These are phyloP conservation scores for Emydomyces testavorans DNA, from an alignment of 2,329 filamentous ascomycete genomes.

Conservation along the genomic window DNA sequence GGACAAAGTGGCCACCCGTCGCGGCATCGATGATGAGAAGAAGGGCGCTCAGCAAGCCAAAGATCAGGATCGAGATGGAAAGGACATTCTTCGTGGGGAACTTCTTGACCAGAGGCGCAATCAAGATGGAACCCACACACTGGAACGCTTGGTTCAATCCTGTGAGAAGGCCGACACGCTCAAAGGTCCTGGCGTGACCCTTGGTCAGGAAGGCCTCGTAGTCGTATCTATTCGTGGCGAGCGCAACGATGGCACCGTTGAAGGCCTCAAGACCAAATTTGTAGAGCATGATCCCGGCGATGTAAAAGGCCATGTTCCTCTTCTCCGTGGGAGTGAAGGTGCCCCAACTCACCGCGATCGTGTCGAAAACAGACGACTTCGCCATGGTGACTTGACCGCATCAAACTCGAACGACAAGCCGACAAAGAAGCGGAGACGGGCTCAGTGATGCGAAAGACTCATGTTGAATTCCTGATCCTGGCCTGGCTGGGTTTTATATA, in stretches of 20 bases:
- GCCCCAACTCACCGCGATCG: constrained; percentile 2
- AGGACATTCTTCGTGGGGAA: constrained; percentile 6
- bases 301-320: constrained; percentile 7
- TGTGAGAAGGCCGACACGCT: constrained; percentile 2
- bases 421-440: background rate
- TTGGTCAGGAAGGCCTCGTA: constrained; percentile 1
- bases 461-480: background rate
- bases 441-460: background rate
- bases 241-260: constrained; percentile 4
- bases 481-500: background rate
- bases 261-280: constrained; percentile 9
- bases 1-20: constrained; percentile 3
- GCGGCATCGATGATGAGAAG: constrained; percentile 7
- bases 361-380: background rate
- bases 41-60: background rate
- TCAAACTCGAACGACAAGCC: background rate
- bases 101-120: constrained; percentile 7
- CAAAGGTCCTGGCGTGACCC: constrained; percentile 1
- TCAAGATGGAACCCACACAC: constrained; percentile 8
- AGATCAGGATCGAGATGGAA: background rate
- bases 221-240: constrained; percentile 7
- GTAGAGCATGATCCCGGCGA: constrained; percentile 7
- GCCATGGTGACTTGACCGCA: background rate
- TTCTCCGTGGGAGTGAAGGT: background rate
- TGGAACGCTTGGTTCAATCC: constrained; percentile 10